Conservation (phyloP, 768 basidiomycete species). For the Auriscalpium vulgare region DNA sequence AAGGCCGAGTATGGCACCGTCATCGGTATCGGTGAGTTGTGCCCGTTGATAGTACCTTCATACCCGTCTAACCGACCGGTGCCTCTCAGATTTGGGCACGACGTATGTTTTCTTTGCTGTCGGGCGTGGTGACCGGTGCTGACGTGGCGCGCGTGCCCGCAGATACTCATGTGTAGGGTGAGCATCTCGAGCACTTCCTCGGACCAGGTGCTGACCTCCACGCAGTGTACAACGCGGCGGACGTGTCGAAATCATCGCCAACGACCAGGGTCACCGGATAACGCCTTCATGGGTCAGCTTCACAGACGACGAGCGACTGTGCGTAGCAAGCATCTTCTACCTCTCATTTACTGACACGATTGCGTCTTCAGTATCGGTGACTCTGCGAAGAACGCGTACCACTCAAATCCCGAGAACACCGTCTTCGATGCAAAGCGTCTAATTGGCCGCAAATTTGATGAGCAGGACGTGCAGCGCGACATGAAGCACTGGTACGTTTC, state of each 20-base stretch:
- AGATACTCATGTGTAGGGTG: constrained; percentile 96
- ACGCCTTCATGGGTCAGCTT: constrained; percentile 59
- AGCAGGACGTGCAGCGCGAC: constrained; percentile 73
- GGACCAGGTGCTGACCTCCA: constrained; percentile 17
- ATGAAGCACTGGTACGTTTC: constrained; percentile 66
- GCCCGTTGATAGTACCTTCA: not conserved
- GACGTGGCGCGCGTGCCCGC: constrained; percentile 17
- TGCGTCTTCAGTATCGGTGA: constrained; percentile 63
- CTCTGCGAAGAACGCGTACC: constrained; percentile 92
- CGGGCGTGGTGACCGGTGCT: constrained; percentile 9
- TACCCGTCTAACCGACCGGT: constrained; percentile 6
- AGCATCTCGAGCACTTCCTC: constrained; percentile 29
- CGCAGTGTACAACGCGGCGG: constrained; percentile 30
- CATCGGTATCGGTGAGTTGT: constrained; percentile 78
- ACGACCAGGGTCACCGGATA: constrained; percentile 53
- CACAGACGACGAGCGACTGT: constrained; percentile 51
- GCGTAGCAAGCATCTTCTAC: constrained; percentile 1
- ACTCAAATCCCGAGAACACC: constrained; percentile 87
- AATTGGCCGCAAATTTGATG: constrained; percentile 80
- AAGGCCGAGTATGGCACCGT: constrained; percentile 83
- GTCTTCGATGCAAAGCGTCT: constrained; percentile 96
- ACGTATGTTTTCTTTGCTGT: constrained; percentile 41
- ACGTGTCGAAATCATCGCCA: constrained; percentile 52
- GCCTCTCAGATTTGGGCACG: constrained; percentile 73
- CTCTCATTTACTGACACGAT: not conserved